Conservation (phyloP, 768 basidiomycete species). For the Rhizopogon roseolus region DNA sequence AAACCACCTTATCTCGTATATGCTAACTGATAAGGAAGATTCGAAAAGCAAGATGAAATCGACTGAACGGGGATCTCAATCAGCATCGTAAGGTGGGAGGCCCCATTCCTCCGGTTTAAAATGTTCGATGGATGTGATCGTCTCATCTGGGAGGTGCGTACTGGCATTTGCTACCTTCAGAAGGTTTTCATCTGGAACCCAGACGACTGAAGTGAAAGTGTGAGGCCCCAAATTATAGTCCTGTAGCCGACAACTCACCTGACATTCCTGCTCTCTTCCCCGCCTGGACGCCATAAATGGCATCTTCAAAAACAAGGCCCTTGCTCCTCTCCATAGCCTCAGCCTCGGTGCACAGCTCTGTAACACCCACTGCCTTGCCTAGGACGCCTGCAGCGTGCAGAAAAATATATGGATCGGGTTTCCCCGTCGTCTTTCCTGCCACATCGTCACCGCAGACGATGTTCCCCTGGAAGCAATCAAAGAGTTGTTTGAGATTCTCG, state of each 20-base stretch:
- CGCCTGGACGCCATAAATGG: slow-evolving; percentile 70
- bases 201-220: slow-evolving; percentile 50
- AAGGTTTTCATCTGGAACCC: slow-evolving; percentile 78
- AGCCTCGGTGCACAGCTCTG: slow-evolving; percentile 21
- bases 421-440: slow-evolving; percentile 54
- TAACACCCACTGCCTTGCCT: slow-evolving; percentile 49
- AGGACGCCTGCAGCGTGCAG: slow-evolving; percentile 64
- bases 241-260: slow-evolving; percentile 40
- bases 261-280: slow-evolving; percentile 85
- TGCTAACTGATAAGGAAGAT: too few relatives aligned
- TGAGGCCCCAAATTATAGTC: neutral
- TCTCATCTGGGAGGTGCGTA: slow-evolving; percentile 53
- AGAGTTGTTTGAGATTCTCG: slow-evolving; percentile 50
- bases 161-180: slow-evolving; percentile 44
- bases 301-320: slow-evolving; percentile 84
- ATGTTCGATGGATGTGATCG: slow-evolving; percentile 56
- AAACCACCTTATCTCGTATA: neutral
- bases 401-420: slow-evolving; percentile 82
- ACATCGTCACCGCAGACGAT: slow-evolving; percentile 73
- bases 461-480: slow-evolving; percentile 53
- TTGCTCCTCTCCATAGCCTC: slow-evolving; percentile 46
- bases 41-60: too few relatives aligned
- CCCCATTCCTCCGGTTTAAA: slow-evolving; percentile 86
- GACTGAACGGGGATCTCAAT: neutral
- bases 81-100: slow-evolving; percentile 54